Evolutionary conservation across 106 monocot species (phyloP).

Genomic region (Phalaenopsis aphrodite): DNA sequence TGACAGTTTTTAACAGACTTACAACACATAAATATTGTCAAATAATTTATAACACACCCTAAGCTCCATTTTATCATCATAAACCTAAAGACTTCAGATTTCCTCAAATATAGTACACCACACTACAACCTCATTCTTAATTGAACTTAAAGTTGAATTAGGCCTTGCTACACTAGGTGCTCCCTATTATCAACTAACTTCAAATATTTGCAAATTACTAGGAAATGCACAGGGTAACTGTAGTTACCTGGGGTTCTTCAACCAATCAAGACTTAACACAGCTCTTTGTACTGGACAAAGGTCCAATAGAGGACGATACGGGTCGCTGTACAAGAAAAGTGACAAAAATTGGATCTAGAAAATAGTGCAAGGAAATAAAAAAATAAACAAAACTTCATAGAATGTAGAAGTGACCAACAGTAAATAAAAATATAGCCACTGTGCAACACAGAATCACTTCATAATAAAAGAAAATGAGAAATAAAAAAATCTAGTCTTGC

Average conservation of each 20-base stretch:
- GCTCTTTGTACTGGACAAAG: constrained; percentile 46
- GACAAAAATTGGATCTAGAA: not conserved
- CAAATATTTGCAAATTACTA: not conserved
- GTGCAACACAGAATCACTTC: not conserved
- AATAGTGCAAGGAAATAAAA: not conserved
- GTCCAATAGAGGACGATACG: constrained; percentile 67
- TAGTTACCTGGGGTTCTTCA: constrained; percentile 58
- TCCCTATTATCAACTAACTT: not conserved
- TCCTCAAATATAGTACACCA: no score
- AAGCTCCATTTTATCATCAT: no score
- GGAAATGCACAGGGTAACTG: not conserved
- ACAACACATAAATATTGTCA: no score
- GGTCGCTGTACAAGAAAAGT: constrained; percentile 48
- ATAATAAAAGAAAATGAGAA: not conserved
- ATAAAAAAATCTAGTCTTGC: not conserved
- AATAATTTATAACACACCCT: no score
- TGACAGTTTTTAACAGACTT: no score
- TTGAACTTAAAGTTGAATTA: no score
- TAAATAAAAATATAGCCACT: not conserved
- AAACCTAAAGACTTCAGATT: no score
- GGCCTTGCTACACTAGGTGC: no score
- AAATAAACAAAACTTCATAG: not conserved
- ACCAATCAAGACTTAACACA: constrained; percentile 72
- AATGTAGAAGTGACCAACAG: not conserved
- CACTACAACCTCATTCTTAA: no score